These are phyloP conservation scores for Pythium brachiatum DNA, from an alignment of 352 stramenopile genomes.

Conservation along the genomic window DNA sequence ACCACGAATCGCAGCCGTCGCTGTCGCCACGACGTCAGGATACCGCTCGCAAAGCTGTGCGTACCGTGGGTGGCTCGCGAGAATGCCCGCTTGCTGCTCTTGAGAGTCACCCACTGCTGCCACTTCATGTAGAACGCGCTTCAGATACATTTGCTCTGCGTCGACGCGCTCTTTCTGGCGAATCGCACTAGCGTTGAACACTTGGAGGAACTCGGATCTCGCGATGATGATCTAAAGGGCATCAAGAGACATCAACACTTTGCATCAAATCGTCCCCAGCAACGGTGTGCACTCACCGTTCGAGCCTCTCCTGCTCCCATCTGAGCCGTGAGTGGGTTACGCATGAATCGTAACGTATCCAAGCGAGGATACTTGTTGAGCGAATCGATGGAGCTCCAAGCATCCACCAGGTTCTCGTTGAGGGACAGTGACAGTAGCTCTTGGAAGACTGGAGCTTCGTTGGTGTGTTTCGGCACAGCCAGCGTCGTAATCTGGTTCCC, in stretches of 20 bases:
- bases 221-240: conserved; percentile 50
- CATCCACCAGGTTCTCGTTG: conserved; percentile 63
- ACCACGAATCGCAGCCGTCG: conserved; percentile 18
- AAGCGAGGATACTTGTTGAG: conserved; percentile 60
- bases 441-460: conserved; percentile 28
- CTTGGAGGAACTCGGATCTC: conserved; percentile 39
- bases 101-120: conserved; percentile 32
- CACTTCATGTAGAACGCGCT: conserved; percentile 73
- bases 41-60: conserved; percentile 45
- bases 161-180: conserved; percentile 61
- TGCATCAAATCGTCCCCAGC: too few species aligned
- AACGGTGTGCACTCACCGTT: conserved; percentile 38
- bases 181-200: conserved; percentile 72
- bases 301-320: conserved; percentile 68
- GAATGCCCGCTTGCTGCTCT: conserved; percentile 31
- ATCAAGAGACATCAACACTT: neutral
- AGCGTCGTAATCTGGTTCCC: conserved; percentile 57
- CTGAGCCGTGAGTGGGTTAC: conserved; percentile 59
- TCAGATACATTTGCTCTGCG: conserved; percentile 80
- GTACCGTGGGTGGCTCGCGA: conserved; percentile 50
- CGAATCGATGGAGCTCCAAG: conserved; percentile 74
- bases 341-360: conserved; percentile 61
- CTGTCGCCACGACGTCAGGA: conserved; percentile 36
- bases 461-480: neutral
- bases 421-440: conserved; percentile 56